Evolutionary conservation across 352 stramenopile species (phyloP), one percentile per base, ranked within the genome.

Genomic region (Phytophthora tubulina): DNA sequence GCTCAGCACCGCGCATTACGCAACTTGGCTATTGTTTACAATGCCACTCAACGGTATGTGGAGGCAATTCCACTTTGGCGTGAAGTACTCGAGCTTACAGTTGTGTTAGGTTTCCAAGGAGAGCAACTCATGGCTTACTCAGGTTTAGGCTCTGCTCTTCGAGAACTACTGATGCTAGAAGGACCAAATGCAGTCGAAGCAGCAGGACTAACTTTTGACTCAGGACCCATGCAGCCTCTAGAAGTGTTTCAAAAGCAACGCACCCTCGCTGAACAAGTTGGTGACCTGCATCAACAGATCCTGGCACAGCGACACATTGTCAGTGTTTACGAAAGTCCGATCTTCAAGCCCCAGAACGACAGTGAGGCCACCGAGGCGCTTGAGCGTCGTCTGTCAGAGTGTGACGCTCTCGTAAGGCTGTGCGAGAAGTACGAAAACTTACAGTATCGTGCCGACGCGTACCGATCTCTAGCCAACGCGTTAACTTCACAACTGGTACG

Each of bases 1-100:
- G 78, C 81, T 0, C 84, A 91, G 39, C 75, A 86, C 11, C 81
- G 84, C 2, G 79, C 81, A 2, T 59, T 85, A 33, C 75, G 80
- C 0, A 91, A 91, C 50, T 79, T 91, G 30, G 84, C 84, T 2
- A 65, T 86, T 27, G 58, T 86, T 31, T 86, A 80, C 57, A 81
- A 71, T 48, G 31, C 61, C 4, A 84, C 76, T 9, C 78, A 86
- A 31, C 78, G 80, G 3, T 87, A 84, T 46, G 38, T 63, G n/a
- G 78, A 89, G 33, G 75, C 81, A 4, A 75, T 88, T 38, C 72
- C 79, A 17, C 69, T 89, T 13, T 91, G 84, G 84, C 75, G 77
- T 33, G 84, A 91, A 65, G 72, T 66, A 0, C 52, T 89, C 2
- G 80, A 90, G 61, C 77, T 88, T 17, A 67, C 80, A n/a, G 73